Conservation (phyloP, 169 alveolate species). For the Cryptosporidium xiaoi region DNA sequence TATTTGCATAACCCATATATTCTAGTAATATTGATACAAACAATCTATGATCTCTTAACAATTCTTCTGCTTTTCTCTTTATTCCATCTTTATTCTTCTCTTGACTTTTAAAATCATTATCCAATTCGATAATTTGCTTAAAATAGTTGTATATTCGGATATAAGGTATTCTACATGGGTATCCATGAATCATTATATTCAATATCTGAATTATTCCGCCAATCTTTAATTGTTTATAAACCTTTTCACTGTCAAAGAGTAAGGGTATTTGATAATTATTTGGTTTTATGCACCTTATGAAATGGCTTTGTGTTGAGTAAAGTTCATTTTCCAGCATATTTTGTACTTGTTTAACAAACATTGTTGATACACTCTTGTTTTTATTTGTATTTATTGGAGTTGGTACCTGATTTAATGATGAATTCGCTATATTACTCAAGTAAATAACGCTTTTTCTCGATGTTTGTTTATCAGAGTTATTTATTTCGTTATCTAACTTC, state of each 20-base stretch:
- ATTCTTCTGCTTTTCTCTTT: constrained; percentile 76
- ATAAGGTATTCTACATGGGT: constrained; percentile 80
- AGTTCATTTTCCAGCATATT: constrained; percentile 76
- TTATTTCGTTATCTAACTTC: constrained; percentile 3
- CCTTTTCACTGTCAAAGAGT: constrained; percentile 76
- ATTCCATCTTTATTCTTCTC: constrained; percentile 32
- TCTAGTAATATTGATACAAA: constrained; percentile 74
- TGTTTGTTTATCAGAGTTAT: neutral
- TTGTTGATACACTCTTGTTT: constrained; percentile 59
- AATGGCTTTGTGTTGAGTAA: constrained; percentile 78
- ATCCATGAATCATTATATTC: constrained; percentile 80
- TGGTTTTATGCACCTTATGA: constrained; percentile 80
- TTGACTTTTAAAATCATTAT: neutral
- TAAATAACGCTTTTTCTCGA: constrained; percentile 5
- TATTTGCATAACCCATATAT: constrained; percentile 71
- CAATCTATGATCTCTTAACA: constrained; percentile 75
- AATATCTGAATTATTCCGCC: constrained; percentile 80
- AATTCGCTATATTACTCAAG: neutral
- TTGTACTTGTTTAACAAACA: constrained; percentile 77
- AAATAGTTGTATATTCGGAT: constrained; percentile 75
- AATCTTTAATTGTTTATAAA: constrained; percentile 78
- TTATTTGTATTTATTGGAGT: constrained; percentile 64
- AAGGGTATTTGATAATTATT: constrained; percentile 76
- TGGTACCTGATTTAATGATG: constrained; percentile 28
- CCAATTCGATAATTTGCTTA: constrained; percentile 67